Percentiles rank a stretch among this genome's conserved stretches.
phyloP scores from a whole-genome alignment of 2,329 filamentous ascomycete genomes.

The Helotiales sp. region DNA sequence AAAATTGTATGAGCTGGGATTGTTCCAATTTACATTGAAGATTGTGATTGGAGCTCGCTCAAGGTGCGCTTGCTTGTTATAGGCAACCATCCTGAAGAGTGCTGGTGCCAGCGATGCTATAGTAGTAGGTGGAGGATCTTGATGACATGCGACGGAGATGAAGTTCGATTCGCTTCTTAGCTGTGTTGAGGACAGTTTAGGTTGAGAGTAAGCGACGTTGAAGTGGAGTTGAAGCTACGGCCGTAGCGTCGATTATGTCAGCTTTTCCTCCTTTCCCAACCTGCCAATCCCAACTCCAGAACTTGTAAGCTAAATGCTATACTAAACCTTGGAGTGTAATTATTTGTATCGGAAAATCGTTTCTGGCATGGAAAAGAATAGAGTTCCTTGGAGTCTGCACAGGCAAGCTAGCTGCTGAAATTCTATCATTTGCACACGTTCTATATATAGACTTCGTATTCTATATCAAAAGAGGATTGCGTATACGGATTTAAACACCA shows the following conservation, averaged over 20 bases:
- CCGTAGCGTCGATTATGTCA: neutral
- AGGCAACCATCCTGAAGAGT: neutral
- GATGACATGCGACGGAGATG: neutral
- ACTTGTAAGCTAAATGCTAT: too few species aligned
- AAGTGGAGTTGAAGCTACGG: neutral
- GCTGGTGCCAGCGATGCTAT: neutral
- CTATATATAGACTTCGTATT: too few species aligned
- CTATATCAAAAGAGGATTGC: too few species aligned
- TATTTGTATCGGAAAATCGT: too few species aligned
- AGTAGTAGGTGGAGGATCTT: neutral
- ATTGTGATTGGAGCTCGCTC: neutral
- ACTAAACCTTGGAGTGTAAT: too few species aligned
- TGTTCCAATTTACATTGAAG: neutral
- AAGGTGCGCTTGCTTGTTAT: neutral
- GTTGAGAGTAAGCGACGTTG: too few species aligned
- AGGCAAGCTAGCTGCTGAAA: too few species aligned
- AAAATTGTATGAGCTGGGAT: neutral
- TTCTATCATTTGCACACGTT: too few species aligned
- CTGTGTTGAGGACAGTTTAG: neutral
- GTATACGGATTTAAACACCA: too few species aligned
- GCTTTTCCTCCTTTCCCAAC: neutral
- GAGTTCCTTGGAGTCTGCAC: too few species aligned
- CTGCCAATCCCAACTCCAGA: too few species aligned
- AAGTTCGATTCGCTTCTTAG: neutral
- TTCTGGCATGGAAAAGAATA: too few species aligned